These are phyloP conservation scores for Talinum fruticosum DNA, from an alignment of 148 eudicot species.

Conservation along the genomic window DNA sequence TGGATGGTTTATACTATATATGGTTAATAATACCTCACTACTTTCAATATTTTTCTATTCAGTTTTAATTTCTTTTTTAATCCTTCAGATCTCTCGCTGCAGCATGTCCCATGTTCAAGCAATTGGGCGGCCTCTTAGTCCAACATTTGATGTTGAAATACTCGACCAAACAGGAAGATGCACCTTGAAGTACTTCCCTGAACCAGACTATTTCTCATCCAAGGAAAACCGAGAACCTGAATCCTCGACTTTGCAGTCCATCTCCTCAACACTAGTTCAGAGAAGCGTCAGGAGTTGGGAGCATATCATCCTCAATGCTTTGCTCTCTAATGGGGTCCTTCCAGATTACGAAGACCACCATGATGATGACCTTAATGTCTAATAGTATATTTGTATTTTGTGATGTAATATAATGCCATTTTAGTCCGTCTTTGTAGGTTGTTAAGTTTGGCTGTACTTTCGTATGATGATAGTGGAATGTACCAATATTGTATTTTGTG, in stretches of 20 bases:
- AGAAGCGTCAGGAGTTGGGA: conserved; percentile 36
- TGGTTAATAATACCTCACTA: conserved; percentile 44
- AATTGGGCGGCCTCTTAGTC: conserved; percentile 40
- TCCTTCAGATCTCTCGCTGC: neutral
- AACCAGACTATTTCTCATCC: conserved; percentile 20
- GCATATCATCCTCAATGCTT: conserved; percentile 36
- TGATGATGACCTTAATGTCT: conserved; percentile 26
- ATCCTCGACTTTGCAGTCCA: conserved; percentile 3
- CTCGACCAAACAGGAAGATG: conserved; percentile 35
- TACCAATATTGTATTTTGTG: too few relatives aligned
- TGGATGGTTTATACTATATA: conserved; percentile 53
- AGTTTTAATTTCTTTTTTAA: neutral
- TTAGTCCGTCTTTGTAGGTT: neutral
- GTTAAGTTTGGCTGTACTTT: neutral
- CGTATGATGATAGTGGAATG: neutral
- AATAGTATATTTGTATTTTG: neutral
- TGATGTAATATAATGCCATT: neutral
- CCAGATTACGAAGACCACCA: conserved; percentile 23
- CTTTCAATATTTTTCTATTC: neutral
- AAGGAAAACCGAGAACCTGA: conserved; percentile 7
- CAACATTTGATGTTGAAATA: conserved; percentile 39
- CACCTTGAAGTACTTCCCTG: conserved; percentile 37
- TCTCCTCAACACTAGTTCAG: conserved; percentile 18
- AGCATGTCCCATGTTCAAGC: conserved; percentile 52
- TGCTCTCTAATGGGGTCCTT: conserved; percentile 25